Percentiles rank a stretch among this genome's conserved stretches.
Evolutionary conservation across 371 early-diverging fungal genomes (phyloP).

Genomic region (Saksenaea oblongispora): DNA sequence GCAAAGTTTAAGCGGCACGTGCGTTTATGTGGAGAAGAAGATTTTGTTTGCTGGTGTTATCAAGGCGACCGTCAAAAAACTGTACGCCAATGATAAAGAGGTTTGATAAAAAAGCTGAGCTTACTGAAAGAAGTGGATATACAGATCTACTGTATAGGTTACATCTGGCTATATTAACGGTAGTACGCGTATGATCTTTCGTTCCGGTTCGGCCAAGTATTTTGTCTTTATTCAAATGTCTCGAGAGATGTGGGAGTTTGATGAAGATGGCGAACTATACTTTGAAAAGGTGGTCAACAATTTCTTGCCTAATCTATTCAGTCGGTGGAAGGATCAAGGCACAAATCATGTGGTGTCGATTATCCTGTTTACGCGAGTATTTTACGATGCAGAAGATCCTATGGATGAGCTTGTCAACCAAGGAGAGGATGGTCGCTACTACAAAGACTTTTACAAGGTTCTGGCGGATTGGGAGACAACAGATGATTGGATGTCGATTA

Average conservation of each 20-base stretch:
- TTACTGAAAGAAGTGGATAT: background rate
- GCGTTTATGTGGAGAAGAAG: slow-evolving; percentile 82
- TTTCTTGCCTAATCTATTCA: slow-evolving; percentile 89
- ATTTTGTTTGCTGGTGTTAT: slow-evolving; percentile 72
- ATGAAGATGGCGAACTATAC: slow-evolving; percentile 92
- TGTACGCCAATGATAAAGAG: slow-evolving; percentile 64
- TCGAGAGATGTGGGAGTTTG: slow-evolving; percentile 96
- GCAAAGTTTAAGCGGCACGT: slow-evolving; percentile 66
- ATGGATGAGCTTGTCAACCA: slow-evolving; percentile 44
- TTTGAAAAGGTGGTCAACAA: slow-evolving; percentile 90
- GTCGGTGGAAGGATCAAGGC: slow-evolving; percentile 80
- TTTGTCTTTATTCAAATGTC: slow-evolving; percentile 96
- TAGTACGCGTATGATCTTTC: slow-evolving; percentile 84
- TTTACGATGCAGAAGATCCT: slow-evolving; percentile 68
- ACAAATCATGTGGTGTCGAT: slow-evolving; percentile 97
- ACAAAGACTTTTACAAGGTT: slow-evolving; percentile 94
- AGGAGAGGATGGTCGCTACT: slow-evolving; percentile 61
- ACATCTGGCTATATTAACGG: slow-evolving; percentile 75
- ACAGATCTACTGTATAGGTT: slow-evolving; percentile 11
- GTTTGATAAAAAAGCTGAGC: slow-evolving; percentile 26
- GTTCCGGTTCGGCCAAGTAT: slow-evolving; percentile 93
- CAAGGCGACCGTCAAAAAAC: slow-evolving; percentile 84
- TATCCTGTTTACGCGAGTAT: slow-evolving; percentile 88
- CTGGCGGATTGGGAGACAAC: slow-evolving; percentile 91
- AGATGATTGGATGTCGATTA: slow-evolving; percentile 81